phyloP scores from a whole-genome alignment of 176 grass and related monocot genomes.

The Lolium multiflorum region DNA sequence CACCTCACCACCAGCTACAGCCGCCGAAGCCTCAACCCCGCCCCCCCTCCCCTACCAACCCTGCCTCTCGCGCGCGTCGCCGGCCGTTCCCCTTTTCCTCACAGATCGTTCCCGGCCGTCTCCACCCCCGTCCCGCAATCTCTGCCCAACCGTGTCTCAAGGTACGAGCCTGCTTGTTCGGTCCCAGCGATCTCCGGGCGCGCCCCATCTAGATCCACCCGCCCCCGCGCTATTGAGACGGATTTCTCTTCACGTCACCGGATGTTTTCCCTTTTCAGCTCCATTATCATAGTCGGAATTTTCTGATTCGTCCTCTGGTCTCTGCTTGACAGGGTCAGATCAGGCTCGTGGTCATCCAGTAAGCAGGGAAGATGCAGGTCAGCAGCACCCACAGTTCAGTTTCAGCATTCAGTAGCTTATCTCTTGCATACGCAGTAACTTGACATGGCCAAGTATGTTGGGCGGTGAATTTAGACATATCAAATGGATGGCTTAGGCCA shows the following conservation, averaged over 20 bases:
- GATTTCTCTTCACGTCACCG: not conserved
- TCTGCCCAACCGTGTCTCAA: not conserved
- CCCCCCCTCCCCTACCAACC: not conserved
- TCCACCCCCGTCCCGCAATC: not conserved
- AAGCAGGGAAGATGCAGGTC: constrained; percentile 50
- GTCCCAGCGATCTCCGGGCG: not conserved
- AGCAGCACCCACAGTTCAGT: not conserved
- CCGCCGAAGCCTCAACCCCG: not conserved
- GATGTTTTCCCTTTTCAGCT: not conserved
- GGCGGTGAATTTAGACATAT: not conserved
- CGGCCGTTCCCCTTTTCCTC: not conserved
- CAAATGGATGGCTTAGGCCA: not conserved
- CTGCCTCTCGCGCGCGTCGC: not conserved
- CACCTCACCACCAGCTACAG: not conserved
- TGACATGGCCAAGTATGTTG: not conserved
- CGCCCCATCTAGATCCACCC: not conserved
- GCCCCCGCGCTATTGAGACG: not conserved
- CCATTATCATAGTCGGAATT: not conserved
- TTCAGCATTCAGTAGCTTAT: not conserved
- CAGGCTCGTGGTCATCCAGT: not conserved
- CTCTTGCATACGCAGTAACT: not conserved
- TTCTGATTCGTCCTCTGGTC: not conserved
- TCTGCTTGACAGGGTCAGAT: not conserved
- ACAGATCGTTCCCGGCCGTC: not conserved
- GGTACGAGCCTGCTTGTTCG: not conserved